Percentiles rank a stretch among this genome's conserved stretches.
Evolutionary conservation across 2,329 filamentous ascomycete genomes (phyloP).

Genomic region (Stemphylium beticola): DNA sequence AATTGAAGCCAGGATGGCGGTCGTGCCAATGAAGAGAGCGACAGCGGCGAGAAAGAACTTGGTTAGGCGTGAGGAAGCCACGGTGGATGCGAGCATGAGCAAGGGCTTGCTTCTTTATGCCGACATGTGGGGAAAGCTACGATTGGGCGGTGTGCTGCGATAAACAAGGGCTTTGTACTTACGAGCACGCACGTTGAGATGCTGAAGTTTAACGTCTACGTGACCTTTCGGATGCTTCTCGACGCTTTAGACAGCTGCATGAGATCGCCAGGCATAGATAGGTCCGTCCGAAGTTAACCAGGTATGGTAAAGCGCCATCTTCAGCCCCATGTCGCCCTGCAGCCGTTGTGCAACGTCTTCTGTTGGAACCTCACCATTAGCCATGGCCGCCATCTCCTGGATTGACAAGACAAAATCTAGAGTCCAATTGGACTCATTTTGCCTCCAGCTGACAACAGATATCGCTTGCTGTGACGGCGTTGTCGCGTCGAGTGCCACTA

Average conservation of each 20-base stretch:
- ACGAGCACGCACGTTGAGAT: slow-evolving; percentile 8
- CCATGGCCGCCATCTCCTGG: background rate
- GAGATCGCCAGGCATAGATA: slow-evolving; percentile 5
- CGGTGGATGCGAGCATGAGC: slow-evolving; percentile 4
- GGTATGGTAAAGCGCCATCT: slow-evolving; percentile 11
- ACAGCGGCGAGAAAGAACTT: slow-evolving; percentile 59
- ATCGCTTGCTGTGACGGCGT: no score
- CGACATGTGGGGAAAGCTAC: slow-evolving; percentile 17
- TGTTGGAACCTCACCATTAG: slow-evolving; percentile 1
- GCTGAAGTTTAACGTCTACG: slow-evolving; percentile 12
- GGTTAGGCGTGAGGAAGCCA: slow-evolving; percentile 18
- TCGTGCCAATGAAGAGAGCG: slow-evolving; percentile 61
- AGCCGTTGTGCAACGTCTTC: slow-evolving; percentile 14
- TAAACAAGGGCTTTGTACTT: slow-evolving; percentile 14
- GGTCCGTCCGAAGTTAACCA: slow-evolving; percentile 1
- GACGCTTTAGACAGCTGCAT: slow-evolving; percentile 3
- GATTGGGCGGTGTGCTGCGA: slow-evolving; percentile 18
- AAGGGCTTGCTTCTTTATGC: slow-evolving; percentile 5
- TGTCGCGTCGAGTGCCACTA: no score
- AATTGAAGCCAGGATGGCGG: slow-evolving; percentile 71
- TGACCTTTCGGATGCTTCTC: slow-evolving; percentile 12
- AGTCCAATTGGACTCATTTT: background rate
- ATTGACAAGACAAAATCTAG: no score
- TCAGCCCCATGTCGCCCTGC: slow-evolving; percentile 6
- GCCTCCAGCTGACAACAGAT: no score